Percentiles rank a stretch among this genome's conserved stretches.
These are phyloP conservation scores for Ogataea glucozyma DNA, from an alignment of 805 yeast species.

Conservation along the genomic window DNA sequence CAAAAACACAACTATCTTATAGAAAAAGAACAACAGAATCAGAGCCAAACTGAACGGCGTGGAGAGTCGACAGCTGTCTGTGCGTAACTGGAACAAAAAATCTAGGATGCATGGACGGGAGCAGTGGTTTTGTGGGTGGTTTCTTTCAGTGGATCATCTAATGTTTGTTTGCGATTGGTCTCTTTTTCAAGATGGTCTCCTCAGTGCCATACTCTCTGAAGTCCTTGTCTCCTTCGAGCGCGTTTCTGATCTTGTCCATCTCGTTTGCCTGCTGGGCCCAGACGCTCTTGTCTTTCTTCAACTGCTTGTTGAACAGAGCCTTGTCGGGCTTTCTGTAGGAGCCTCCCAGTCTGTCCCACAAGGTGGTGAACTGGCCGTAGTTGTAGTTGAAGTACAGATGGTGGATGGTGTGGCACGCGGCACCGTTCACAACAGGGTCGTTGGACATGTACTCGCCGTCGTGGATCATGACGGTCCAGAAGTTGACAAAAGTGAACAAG, in stretches of 20 bases:
- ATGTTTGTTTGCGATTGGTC: conserved; percentile 6
- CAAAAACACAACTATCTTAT: too few species aligned
- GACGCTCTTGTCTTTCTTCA: conserved; percentile 56
- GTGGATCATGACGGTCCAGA: conserved; percentile 99
- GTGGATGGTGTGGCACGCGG: conserved; percentile 97
- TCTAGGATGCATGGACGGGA: too few species aligned
- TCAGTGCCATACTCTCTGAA: conserved; percentile 70
- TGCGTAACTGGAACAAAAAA: too few species aligned
- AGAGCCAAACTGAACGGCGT: too few species aligned
- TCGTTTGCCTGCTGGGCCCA: conserved; percentile 71
- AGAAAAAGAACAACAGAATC: too few species aligned
- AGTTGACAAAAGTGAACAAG: conserved; percentile 87
- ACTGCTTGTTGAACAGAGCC: conserved; percentile 69
- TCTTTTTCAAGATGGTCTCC: conserved; percentile 35
- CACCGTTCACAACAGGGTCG: conserved; percentile 93
- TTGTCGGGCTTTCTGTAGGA: conserved; percentile 91
- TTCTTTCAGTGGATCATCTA: too few species aligned
- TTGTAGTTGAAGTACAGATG: conserved; percentile 96
- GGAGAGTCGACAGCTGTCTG: too few species aligned
- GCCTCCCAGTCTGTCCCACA: conserved; percentile 97
- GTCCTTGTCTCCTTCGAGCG: conserved; percentile 79
- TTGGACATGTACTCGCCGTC: conserved; percentile 95
- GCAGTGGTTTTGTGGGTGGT: too few species aligned
- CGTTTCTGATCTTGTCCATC: conserved; percentile 77
- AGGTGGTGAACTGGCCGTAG: conserved; percentile 96